These are phyloP conservation scores for Annulohypoxylon stygium DNA, from an alignment of 495 filamentous ascomycete genomes.

Conservation along the genomic window DNA sequence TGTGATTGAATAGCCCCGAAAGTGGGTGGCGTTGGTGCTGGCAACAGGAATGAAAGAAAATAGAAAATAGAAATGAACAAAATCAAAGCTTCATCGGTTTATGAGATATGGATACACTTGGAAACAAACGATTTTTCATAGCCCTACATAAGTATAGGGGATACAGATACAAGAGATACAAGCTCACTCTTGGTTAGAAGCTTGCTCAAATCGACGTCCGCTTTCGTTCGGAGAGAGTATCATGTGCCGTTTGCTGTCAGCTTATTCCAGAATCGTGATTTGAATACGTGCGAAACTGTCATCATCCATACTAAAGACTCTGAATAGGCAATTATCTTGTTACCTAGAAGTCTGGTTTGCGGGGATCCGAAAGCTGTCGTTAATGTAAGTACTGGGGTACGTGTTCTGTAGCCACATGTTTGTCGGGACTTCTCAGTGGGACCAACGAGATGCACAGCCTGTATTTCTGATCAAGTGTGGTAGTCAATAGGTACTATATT, in stretches of 20 bases:
- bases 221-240: neutral
- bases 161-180: neutral
- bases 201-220: constrained; percentile 3
- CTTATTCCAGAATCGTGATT: neutral
- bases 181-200: neutral
- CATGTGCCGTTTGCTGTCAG: neutral
- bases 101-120: constrained; percentile 9
- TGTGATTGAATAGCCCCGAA: neutral
- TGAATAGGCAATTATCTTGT: neutral
- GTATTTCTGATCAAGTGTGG: neutral
- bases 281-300: neutral
- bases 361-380: neutral
- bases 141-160: neutral
- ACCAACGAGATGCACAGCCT: constrained; percentile 1
- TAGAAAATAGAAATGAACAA: neutral
- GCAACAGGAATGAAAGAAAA: neutral
- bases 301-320: neutral
- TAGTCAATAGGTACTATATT: neutral
- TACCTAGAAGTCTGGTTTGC: neutral
- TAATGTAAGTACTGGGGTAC: neutral
- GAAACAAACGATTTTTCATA: neutral
- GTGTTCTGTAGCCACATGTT: neutral
- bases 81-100: neutral
- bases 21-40: neutral
- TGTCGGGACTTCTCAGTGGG: neutral